phyloP scores from a whole-genome alignment of 148 eudicot genomes.

The Salicornia ramosissima region DNA sequence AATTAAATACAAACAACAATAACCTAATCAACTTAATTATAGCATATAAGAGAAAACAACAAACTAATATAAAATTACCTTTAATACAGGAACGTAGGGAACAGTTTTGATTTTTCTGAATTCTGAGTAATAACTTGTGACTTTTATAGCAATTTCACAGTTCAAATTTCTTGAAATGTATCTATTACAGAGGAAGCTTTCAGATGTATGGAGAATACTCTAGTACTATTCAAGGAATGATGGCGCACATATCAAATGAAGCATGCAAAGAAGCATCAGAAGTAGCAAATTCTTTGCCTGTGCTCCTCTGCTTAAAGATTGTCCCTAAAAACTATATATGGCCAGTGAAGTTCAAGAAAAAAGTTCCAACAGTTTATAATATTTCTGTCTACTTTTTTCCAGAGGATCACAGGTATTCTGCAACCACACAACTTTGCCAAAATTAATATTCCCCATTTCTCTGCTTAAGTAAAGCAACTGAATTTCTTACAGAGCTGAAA shows the following conservation, averaged over 20 bases:
- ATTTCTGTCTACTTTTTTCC: constrained; percentile 27
- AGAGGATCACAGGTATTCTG: constrained; percentile 18
- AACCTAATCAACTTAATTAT: neutral
- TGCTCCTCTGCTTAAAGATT: constrained; percentile 12
- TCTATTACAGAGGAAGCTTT: constrained; percentile 27
- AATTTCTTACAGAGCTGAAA: constrained; percentile 24
- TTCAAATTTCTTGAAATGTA: neutral
- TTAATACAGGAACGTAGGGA: neutral
- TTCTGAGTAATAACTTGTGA: no score
- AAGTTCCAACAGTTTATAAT: constrained; percentile 16
- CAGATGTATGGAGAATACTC: constrained; percentile 15
- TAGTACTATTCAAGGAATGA: constrained; percentile 10
- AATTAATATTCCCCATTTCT: neutral
- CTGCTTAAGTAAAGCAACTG: neutral
- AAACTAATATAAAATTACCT: neutral
- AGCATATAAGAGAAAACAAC: neutral
- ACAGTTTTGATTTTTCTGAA: no score
- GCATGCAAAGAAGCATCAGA: constrained; percentile 18
- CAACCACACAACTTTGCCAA: neutral
- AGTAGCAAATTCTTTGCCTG: constrained; percentile 18
- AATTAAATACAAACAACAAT: neutral
- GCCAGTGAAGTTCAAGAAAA: constrained; percentile 23
- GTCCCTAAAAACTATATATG: constrained; percentile 28
- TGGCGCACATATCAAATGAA: constrained; percentile 24
- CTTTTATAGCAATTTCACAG: no score